Base-by-base conservation (phyloP, 2,329 filamentous ascomycete genomes). In the Alternaria alternata region DNA sequence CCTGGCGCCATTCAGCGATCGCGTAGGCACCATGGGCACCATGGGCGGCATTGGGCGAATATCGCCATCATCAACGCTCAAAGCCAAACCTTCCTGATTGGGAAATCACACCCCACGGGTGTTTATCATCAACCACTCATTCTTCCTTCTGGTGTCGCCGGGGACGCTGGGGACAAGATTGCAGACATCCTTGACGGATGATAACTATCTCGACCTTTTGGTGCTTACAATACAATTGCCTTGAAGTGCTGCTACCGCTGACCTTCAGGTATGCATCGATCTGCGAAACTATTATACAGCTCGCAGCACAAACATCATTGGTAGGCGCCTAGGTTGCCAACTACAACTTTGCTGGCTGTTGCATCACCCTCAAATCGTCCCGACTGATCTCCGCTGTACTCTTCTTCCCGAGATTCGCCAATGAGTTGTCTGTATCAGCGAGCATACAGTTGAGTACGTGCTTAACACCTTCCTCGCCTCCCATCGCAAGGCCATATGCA, bases 41-140 rank as follows among this genome's bases (percentile, higher is more conserved):
- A 30, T 30, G n/a, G 9, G 43, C n/a, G 44, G 30, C 12, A 34
- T 34, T 57, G 55, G 48, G 41, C 28, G 39, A 52, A 39, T 36
- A n/a, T 46, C 34, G 38, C 48, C 5, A 32, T 14, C 12, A 58
- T 54, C 55, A n/a, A 58, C 43, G 18, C 41, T 46, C 36, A 28
- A 43, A 54, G 5, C 11, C 4, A 28, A 47, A 53, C 26, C 46
- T 58, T 34, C 55, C 55, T 12, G 26, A 47, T 54, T 22, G 18
- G 55, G 55, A 53, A 58, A n/a, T 34, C 14, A 26, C 16, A 26
- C 28, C 26, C 9, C 9, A 11, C 18, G 22, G 11, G 30, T 34
- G 38, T 39, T 34, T 16, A 38, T 3, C 5, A 14, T 16, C 3
- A 36, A 36, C 14, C 12, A 36, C 12, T 16, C 32, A 9, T 36